Percentiles rank a stretch among this genome's conserved stretches.
These are phyloP conservation scores for Axilococcus clingmanii DNA, from an alignment of 139 green algal genomes.

Conservation along the genomic window DNA sequence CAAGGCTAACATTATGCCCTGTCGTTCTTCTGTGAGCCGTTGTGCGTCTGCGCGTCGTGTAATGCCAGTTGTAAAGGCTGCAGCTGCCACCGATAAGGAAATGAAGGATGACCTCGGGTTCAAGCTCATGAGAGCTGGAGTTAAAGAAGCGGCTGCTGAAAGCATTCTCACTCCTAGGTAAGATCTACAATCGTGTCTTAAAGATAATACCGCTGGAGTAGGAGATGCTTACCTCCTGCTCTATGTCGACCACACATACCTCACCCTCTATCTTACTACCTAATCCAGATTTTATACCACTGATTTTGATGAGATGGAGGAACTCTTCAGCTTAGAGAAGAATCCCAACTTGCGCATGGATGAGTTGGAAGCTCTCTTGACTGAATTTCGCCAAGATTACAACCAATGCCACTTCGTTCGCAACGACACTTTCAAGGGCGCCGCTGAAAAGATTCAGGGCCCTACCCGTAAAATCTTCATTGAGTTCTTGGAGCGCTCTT, in stretches of 20 bases:
- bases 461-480: slow-evolving; percentile 91
- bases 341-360: slow-evolving; percentile 91
- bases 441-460: slow-evolving; percentile 81
- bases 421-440: slow-evolving; percentile 90
- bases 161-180: slow-evolving; percentile 81
- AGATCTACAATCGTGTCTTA: neutral
- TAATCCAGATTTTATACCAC: slow-evolving; percentile 91
- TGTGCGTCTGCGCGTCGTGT: too few relatives aligned
- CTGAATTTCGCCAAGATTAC: slow-evolving; percentile 96
- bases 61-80: neutral
- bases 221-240: neutral
- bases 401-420: slow-evolving; percentile 99
- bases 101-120: slow-evolving; percentile 46
- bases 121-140: slow-evolving; percentile 74
- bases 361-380: slow-evolving; percentile 76
- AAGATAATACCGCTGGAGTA: neutral
- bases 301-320: slow-evolving; percentile 99
- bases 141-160: slow-evolving; percentile 64
- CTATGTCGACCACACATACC: neutral
- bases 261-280: neutral
- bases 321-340: slow-evolving; percentile 84
- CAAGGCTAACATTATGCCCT: too few relatives aligned
- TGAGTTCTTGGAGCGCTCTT: slow-evolving; percentile 99
- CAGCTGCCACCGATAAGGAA: slow-evolving; percentile 4
- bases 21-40: too few relatives aligned